phyloP scores from a whole-genome alignment of 352 stramenopile genomes.

The Phytophthora idaei region DNA sequence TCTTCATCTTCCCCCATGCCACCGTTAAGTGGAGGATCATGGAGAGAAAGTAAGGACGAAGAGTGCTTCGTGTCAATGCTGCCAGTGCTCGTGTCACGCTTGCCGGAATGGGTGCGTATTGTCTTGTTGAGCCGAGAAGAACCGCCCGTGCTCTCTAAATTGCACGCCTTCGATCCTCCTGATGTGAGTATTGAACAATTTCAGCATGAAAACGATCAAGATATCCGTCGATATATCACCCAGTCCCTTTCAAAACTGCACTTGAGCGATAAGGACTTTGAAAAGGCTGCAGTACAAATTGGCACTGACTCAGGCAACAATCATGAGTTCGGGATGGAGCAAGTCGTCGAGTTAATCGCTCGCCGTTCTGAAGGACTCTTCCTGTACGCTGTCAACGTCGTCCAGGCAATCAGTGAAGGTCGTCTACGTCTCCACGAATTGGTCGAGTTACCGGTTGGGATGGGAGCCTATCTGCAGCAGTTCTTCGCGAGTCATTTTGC shows the following conservation, averaged over 20 bases:
- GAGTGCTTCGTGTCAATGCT: constrained; percentile 71
- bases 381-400: constrained; percentile 79
- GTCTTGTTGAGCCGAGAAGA: constrained; percentile 74
- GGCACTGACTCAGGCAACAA: constrained; percentile 2
- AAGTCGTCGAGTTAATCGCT: constrained; percentile 58
- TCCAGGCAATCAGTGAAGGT: constrained; percentile 62
- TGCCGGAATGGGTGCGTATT: constrained; percentile 73
- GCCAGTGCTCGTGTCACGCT: constrained; percentile 47
- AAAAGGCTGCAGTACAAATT: constrained; percentile 8
- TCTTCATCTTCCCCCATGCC: constrained; percentile 25
- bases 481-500: constrained; percentile 79
- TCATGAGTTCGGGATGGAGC: constrained; percentile 22
- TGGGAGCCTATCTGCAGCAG: constrained; percentile 69
- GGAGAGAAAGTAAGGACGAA: constrained; percentile 32
- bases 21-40: constrained; percentile 16
- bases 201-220: constrained; percentile 50
- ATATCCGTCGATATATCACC: constrained; percentile 43
- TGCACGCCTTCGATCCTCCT: constrained; percentile 55
- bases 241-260: constrained; percentile 30
- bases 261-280: constrained; percentile 15
- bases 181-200: constrained; percentile 54
- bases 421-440: constrained; percentile 57
- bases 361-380: constrained; percentile 70
- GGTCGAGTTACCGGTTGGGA: constrained; percentile 60
- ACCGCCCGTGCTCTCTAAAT: constrained; percentile 54